These are phyloP conservation scores for Alternaria consortialis DNA, from an alignment of 2,329 filamentous ascomycete species.

Conservation along the genomic window DNA sequence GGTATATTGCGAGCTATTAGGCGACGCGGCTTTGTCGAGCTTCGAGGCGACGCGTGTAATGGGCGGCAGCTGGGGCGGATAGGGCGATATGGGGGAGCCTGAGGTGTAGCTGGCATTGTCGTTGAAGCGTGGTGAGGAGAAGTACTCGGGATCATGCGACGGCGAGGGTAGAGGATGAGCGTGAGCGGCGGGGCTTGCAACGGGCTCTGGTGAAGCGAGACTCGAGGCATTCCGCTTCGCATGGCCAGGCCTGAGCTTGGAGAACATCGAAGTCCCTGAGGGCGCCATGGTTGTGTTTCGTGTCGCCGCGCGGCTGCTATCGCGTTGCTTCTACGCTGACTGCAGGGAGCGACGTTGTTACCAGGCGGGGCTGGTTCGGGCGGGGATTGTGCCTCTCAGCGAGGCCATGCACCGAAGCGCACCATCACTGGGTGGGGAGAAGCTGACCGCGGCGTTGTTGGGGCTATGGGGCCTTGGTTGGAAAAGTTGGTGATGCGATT, in stretches of 20 bases:
- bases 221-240: slow-evolving; percentile 51
- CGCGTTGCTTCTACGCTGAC: slow-evolving; percentile 25
- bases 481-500: slow-evolving; percentile 26
- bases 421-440: slow-evolving; percentile 35
- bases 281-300: slow-evolving; percentile 45
- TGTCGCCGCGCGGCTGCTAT: slow-evolving; percentile 26
- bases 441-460: slow-evolving; percentile 11
- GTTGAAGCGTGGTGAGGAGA: slow-evolving; percentile 41
- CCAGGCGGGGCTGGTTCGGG: slow-evolving; percentile 14
- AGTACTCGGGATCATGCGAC: slow-evolving; percentile 41
- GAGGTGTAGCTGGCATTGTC: slow-evolving; percentile 43
- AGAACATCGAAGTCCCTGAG: slow-evolving; percentile 52
- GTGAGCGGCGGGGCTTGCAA: slow-evolving; percentile 36
- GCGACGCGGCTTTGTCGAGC: slow-evolving; percentile 33
- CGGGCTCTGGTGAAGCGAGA: slow-evolving; percentile 45
- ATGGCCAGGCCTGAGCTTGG: slow-evolving; percentile 51
- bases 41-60: slow-evolving; percentile 51
- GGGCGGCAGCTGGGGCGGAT: slow-evolving; percentile 51
- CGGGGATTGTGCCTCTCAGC: slow-evolving; percentile 41
- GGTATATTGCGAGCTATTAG: slow-evolving; percentile 21
- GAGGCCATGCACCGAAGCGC: slow-evolving; percentile 41
- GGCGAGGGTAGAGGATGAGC: slow-evolving; percentile 39
- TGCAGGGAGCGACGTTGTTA: slow-evolving; percentile 4
- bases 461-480: slow-evolving; percentile 10
- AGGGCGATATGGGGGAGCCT: slow-evolving; percentile 50